A percentile compares a stretch with the other conserved stretches of the same genome.
Evolutionary conservation across 2,329 filamentous ascomycete genomes (phyloP).

Genomic region (Epichloe scottii): DNA sequence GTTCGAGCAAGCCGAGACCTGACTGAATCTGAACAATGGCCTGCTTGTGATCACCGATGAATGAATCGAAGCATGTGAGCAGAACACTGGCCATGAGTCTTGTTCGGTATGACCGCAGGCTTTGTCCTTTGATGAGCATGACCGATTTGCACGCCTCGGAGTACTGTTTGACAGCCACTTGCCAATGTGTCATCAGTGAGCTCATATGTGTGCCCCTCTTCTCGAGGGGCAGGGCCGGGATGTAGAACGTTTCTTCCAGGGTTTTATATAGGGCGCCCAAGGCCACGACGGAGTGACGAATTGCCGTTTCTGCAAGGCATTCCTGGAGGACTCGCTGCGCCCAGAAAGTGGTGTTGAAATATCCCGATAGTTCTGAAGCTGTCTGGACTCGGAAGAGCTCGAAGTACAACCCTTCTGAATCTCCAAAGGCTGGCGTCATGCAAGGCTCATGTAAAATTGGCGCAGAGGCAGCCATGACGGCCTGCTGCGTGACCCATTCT

Average conservation of each 20-base stretch:
- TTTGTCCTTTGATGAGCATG: conserved; percentile 28
- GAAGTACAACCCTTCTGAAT: conserved; percentile 46
- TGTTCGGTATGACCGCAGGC: conserved; percentile 35
- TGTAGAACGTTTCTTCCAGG: conserved; percentile 42
- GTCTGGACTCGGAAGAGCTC: conserved; percentile 49
- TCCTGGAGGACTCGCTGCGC: conserved; percentile 48
- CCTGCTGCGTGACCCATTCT: background rate
- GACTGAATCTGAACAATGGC: conserved; percentile 50
- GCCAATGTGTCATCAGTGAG: conserved; percentile 37
- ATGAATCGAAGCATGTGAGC: conserved; percentile 56
- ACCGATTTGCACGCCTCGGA: conserved; percentile 42
- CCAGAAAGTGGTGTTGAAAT: conserved; percentile 57
- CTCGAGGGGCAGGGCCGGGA: conserved; percentile 18
- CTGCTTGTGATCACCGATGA: conserved; percentile 49
- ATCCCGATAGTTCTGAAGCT: conserved; percentile 50
- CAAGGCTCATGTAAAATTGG: conserved; percentile 30
- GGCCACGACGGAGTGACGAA: conserved; percentile 53
- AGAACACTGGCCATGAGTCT: conserved; percentile 53
- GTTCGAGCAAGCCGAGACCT: conserved; percentile 42
- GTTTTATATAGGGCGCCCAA: conserved; percentile 56
- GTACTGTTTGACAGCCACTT: conserved; percentile 48
- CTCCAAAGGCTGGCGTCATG: conserved; percentile 31
- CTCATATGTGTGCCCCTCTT: conserved; percentile 16
- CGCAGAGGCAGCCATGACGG: conserved; percentile 3
- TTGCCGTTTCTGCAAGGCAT: conserved; percentile 47